Conservation (phyloP, 78 protist genomes). For the Polysphondylium violaceum region DNA sequence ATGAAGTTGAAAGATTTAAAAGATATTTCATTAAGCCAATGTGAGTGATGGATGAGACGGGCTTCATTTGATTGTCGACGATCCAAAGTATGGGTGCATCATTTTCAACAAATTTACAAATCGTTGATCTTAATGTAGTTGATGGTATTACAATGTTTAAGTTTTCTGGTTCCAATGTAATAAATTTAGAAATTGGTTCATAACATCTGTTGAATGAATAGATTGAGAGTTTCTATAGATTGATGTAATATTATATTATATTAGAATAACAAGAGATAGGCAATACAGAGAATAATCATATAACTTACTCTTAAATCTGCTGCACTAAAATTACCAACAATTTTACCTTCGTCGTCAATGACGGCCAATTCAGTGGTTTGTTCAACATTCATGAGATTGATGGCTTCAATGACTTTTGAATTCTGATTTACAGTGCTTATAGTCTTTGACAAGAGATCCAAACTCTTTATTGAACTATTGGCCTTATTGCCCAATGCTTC, state of each 20-base stretch:
- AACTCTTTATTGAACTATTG: conserved; percentile 3
- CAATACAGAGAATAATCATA: neutral
- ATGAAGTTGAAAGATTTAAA: conserved; percentile 33
- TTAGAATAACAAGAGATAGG: too few relatives aligned
- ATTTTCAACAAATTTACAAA: conserved; percentile 44
- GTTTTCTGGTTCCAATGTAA: conserved; percentile 3
- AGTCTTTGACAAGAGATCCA: conserved; percentile 16
- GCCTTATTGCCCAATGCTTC: conserved; percentile 43
- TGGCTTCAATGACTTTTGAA: conserved; percentile 37
- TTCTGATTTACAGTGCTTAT: conserved; percentile 19
- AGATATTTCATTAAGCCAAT: conserved; percentile 49
- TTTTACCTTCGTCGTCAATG: conserved; percentile 11
- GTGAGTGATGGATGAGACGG: conserved; percentile 39
- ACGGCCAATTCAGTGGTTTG: conserved; percentile 56
- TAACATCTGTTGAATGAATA: conserved; percentile 59
- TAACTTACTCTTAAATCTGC: conserved; percentile 55
- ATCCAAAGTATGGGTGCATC: conserved; percentile 57
- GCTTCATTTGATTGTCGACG: conserved; percentile 49
- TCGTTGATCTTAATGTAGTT: conserved; percentile 19
- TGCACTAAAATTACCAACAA: conserved; percentile 52
- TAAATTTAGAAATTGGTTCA: conserved; percentile 53
- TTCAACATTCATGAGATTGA: conserved; percentile 21
- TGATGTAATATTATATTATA: neutral
- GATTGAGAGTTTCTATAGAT: conserved; percentile 43
- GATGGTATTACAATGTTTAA: conserved; percentile 22